Percentiles rank a stretch among this genome's conserved stretches.
phyloP scores from a whole-genome alignment of 805 yeast genomes.

The Kuraishia borneana region DNA sequence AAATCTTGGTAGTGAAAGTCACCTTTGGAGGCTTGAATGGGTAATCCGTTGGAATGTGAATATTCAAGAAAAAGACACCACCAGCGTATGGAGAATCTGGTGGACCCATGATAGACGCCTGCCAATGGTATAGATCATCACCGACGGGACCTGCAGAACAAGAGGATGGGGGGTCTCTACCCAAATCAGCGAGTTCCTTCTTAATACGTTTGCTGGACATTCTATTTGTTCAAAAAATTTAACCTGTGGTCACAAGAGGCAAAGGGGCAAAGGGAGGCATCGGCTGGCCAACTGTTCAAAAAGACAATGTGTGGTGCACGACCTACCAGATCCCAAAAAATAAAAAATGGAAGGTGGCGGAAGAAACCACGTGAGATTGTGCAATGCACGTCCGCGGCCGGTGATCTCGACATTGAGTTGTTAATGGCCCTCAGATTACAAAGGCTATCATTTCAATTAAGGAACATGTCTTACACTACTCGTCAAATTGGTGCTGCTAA shows the following conservation, averaged over 20 bases:
- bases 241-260: background rate
- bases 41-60: slow-evolving; percentile 98
- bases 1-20: slow-evolving; percentile 86
- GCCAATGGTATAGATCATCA: slow-evolving; percentile 98
- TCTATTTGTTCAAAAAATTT: slow-evolving; percentile 1
- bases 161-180: slow-evolving; percentile 98
- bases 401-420: too few species aligned
- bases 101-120: slow-evolving; percentile 99
- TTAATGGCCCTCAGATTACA: background rate
- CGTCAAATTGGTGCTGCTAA: slow-evolving; percentile 94
- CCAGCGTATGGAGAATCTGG: slow-evolving; percentile 76
- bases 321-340: too few species aligned
- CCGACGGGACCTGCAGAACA: slow-evolving; percentile 99
- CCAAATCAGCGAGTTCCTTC: slow-evolving; percentile 90
- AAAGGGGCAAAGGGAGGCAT: background rate
- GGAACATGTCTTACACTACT: slow-evolving; percentile 61
- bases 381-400: too few species aligned
- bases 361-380: too few species aligned
- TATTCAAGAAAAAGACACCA: slow-evolving; percentile 91
- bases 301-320: background rate
- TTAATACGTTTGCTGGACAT: slow-evolving; percentile 95
- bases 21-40: slow-evolving; percentile 98
- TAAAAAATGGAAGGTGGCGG: too few species aligned
- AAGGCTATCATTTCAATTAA: background rate
- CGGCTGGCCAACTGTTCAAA: background rate